phyloP scores from a whole-genome alignment of 2,329 filamentous ascomycete genomes.

The Mycosphaerella sp. region DNA sequence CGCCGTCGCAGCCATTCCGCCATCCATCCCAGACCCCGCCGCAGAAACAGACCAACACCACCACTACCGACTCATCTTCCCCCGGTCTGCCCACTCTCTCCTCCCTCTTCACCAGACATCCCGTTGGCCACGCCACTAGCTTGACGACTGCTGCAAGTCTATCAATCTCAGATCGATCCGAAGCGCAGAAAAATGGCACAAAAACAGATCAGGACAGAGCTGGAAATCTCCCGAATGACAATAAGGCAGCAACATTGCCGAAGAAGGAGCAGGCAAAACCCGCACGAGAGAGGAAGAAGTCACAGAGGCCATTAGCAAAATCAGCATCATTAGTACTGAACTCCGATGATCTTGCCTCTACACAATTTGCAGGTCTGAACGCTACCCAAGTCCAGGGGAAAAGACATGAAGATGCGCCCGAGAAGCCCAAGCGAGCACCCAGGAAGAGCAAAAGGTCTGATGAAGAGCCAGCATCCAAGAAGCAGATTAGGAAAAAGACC shows the following conservation, averaged over 20 bases:
- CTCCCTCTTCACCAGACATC: conserved; percentile 12
- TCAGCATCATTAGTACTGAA: conserved; percentile 28
- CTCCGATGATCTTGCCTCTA: conserved; percentile 25
- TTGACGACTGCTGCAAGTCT: conserved; percentile 18
- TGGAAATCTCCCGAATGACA: background rate
- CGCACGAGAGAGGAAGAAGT: conserved; percentile 15
- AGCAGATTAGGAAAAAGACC: background rate
- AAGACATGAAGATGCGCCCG: background rate
- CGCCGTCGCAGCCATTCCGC: background rate
- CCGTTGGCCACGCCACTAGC: conserved; percentile 9
- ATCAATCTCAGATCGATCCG: background rate
- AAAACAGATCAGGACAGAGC: background rate
- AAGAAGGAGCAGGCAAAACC: conserved; percentile 12
- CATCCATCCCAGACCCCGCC: conserved; percentile 18
- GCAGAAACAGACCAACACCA: conserved; percentile 5
- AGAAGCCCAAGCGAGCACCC: conserved; percentile 1
- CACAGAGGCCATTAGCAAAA: conserved; percentile 22
- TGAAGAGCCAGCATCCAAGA: background rate
- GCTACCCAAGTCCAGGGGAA: conserved; percentile 3
- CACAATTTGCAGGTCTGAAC: conserved; percentile 13
- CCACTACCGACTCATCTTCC: conserved; percentile 17
- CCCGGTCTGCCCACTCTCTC: conserved; percentile 18
- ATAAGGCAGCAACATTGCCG: background rate
- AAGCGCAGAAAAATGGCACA: background rate
- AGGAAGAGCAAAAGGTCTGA: background rate